These are phyloP conservation scores for Venturia aucupariae DNA, from an alignment of 2,329 filamentous ascomycete genomes.

Conservation along the genomic window DNA sequence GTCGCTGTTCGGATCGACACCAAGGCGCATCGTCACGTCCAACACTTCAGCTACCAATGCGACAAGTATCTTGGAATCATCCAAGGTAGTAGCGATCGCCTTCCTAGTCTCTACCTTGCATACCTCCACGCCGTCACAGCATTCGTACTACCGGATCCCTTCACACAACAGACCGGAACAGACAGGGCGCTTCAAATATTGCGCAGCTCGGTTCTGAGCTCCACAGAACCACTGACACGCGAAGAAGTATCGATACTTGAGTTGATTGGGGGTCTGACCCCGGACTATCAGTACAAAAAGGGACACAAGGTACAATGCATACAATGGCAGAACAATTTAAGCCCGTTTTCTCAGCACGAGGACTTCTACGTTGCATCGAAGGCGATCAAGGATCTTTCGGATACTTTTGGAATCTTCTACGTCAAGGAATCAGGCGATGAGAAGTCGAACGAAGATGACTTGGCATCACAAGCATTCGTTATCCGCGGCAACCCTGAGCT, in stretches of 20 bases:
- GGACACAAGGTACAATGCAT: not conserved
- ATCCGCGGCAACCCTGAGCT: not conserved
- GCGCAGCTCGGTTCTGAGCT: not conserved
- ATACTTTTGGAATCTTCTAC: no score
- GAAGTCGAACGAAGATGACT: not conserved
- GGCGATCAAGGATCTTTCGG: no score
- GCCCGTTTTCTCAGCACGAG: not conserved
- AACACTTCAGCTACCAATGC: slow-evolving; percentile 34
- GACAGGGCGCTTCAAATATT: slow-evolving; percentile 15
- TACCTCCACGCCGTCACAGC: slow-evolving; percentile 30
- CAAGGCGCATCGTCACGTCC: slow-evolving; percentile 19
- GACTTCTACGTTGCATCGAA: not conserved
- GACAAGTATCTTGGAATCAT: slow-evolving; percentile 13
- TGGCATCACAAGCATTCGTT: not conserved
- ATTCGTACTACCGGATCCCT: slow-evolving; percentile 25
- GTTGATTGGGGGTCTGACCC: not conserved
- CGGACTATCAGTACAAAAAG: not conserved
- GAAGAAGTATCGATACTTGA: not conserved
- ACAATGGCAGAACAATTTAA: no score
- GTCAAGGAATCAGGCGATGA: not conserved
- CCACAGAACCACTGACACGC: not conserved
- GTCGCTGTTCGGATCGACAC: slow-evolving; percentile 37
- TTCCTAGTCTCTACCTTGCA: slow-evolving; percentile 21
- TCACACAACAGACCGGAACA: slow-evolving; percentile 25
- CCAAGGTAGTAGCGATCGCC: slow-evolving; percentile 5